Evolutionary conservation across 2,329 filamentous ascomycete genomes (phyloP), one percentile per base, ranked within the genome.

Genomic region (Colletotrichum filicis): DNA sequence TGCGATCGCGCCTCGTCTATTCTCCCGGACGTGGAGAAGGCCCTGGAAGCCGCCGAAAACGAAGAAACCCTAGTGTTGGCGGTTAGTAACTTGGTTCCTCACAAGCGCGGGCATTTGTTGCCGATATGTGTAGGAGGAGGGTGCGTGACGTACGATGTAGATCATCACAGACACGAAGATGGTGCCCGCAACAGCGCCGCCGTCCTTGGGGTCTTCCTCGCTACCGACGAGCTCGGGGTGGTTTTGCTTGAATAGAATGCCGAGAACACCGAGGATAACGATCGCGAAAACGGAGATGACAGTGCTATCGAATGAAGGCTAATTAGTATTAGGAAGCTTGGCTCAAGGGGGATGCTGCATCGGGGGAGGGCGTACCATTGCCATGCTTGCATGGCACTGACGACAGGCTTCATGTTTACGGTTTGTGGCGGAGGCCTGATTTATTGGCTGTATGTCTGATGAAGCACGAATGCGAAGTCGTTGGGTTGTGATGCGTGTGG

Each of bases 41-140:
- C 95, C 96, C 83, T 98, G 96, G 77, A 95, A 90, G 71, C 93
- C 94, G 84, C 96, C 98, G 85, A 97, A 98, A 63, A 97, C 88
- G 69, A 98, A 90, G 87, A 98, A 98, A 22, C 89, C 92, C 95
- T 97, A 24, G 3, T 30, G 3, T 6, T 4, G 2, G n/a, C 5
- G 19, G 35, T 73, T 16, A 74, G 62, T 14, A 11, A n/a, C 9
- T 1, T 66, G 1, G 22, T 52, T n/a, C 8, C 16, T 9, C 42
- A 1, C 8, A 42, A 28, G 5, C 2, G 32, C 32, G 32, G 5
- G 32, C 14, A 4, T 22, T 8, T 28, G 4, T 5, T n/a, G 28
- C n/a, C 9, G 11, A 12, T 14, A 1, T 52, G 16, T 0, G 22
- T 14, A 24, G 22, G 19, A 24, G 30, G 30, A 42, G 14, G 57